Percentiles rank a stretch among this genome's conserved stretches.
These are phyloP conservation scores for Claviceps quebecensis DNA, from an alignment of 2,329 filamentous ascomycete species.

Conservation along the genomic window DNA sequence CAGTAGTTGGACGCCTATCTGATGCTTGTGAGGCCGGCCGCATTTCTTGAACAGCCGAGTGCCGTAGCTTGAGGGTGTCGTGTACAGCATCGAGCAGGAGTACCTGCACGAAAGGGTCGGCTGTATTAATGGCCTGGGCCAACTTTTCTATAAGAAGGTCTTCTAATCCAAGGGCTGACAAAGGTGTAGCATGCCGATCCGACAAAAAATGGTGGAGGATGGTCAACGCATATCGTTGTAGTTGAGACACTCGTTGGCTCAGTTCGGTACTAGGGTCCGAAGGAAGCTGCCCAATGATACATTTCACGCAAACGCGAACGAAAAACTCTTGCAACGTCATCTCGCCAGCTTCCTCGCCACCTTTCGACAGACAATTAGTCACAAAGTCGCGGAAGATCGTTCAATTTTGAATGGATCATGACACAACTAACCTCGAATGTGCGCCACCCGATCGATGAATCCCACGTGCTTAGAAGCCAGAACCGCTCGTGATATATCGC, in stretches of 20 bases:
- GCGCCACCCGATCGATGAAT: conserved; percentile 14
- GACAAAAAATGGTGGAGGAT: conserved; percentile 57
- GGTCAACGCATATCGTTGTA: conserved; percentile 57
- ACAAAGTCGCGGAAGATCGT: not conserved
- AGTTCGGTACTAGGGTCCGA: conserved; percentile 13
- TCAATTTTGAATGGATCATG: not conserved
- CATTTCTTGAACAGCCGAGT: conserved; percentile 24
- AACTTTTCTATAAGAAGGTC: conserved; percentile 56
- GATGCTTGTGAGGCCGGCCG: conserved; percentile 27
- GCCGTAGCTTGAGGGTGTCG: conserved; percentile 54
- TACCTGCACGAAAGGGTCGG: conserved; percentile 60
- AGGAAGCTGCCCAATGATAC: conserved; percentile 27
- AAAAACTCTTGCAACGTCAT: conserved; percentile 55
- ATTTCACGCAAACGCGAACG: conserved; percentile 49
- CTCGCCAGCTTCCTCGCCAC: conserved; percentile 36
- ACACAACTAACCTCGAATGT: conserved; percentile 34
- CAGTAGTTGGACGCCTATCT: conserved; percentile 31
- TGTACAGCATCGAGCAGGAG: conserved; percentile 67
- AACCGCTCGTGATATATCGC: conserved; percentile 53
- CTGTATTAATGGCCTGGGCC: conserved; percentile 40
- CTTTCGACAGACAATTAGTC: conserved; percentile 20
- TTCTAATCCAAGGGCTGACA: conserved; percentile 56
- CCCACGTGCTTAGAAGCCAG: conserved; percentile 44
- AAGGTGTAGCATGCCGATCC: conserved; percentile 43
- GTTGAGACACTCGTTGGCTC: conserved; percentile 39